These are phyloP conservation scores for Talaromyces rugulosus DNA, from an alignment of 2,329 filamentous ascomycete genomes.

Conservation along the genomic window DNA sequence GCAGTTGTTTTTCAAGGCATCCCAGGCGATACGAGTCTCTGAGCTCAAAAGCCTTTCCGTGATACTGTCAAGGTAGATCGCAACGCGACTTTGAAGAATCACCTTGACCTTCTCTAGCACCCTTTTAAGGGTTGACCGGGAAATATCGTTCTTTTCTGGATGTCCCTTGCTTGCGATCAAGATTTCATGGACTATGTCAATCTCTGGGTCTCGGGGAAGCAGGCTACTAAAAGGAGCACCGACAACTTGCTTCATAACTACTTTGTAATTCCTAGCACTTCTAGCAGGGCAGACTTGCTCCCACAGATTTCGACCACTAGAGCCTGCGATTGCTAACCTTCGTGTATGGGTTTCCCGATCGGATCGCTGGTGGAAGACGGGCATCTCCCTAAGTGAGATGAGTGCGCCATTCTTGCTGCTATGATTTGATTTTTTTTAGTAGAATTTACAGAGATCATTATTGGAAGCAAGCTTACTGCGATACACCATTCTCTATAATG, in stretches of 20 bases:
- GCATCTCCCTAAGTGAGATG: conserved; percentile 11
- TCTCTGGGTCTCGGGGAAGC: conserved; percentile 20
- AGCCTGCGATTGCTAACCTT: neutral
- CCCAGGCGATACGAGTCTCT: conserved; percentile 27
- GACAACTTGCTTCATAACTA: conserved; percentile 40
- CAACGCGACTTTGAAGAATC: conserved; percentile 21
- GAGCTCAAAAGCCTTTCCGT: conserved; percentile 24
- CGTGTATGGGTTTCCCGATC: neutral
- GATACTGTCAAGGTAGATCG: conserved; percentile 30
- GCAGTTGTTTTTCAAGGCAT: conserved; percentile 32
- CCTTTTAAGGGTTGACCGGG: neutral
- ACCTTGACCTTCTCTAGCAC: conserved; percentile 19
- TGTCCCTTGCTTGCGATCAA: conserved; percentile 15
- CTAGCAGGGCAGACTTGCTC: conserved; percentile 3
- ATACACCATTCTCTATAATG: conserved; percentile 38
- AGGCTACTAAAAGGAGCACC: conserved; percentile 33
- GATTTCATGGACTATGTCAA: conserved; percentile 17
- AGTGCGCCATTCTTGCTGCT: conserved; percentile 17
- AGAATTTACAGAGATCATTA: too few relatives aligned
- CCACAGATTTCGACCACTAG: conserved; percentile 10
- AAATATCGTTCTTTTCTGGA: neutral
- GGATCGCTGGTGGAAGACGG: conserved; percentile 12
- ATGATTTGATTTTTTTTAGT: neutral
- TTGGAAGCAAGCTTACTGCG: conserved; percentile 27
- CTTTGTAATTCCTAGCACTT: conserved; percentile 31